Conservation (phyloP, 2,329 filamentous ascomycete genomes). For the Corinectria fuckeliana region DNA sequence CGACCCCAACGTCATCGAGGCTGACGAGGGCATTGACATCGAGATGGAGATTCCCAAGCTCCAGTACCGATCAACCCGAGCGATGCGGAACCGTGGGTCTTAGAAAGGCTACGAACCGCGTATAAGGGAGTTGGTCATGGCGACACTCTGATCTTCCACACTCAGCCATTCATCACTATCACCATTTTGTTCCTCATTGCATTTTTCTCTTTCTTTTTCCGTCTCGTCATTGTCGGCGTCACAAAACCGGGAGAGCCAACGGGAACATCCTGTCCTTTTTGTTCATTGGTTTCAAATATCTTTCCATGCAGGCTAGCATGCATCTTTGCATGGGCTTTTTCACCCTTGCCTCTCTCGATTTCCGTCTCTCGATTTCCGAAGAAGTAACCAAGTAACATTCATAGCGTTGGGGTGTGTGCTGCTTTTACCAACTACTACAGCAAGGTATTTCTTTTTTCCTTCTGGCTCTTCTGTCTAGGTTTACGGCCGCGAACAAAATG, state of each 20-base stretch:
- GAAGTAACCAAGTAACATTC: constrained; percentile 35
- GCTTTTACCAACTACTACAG: constrained; percentile 17
- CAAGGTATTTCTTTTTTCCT: constrained; percentile 21
- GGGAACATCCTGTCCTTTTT: constrained; percentile 8
- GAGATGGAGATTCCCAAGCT: constrained; percentile 48
- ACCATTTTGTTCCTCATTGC: constrained; percentile 9
- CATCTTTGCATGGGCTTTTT: constrained; percentile 15
- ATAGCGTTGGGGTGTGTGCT: constrained; percentile 38
- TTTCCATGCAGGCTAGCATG: constrained; percentile 30
- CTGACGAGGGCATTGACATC: constrained; percentile 52
- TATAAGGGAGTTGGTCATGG: constrained; percentile 29
- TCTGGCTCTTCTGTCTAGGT: constrained; percentile 25
- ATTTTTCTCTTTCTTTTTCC: constrained; percentile 21
- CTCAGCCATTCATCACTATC: background rate
- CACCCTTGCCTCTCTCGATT: constrained; percentile 19
- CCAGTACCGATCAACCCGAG: constrained; percentile 51
- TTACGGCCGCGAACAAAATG: constrained; percentile 34
- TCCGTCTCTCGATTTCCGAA: constrained; percentile 24
- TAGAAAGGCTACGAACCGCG: constrained; percentile 33
- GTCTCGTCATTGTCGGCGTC: constrained; percentile 29
- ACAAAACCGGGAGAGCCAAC: constrained; percentile 21
- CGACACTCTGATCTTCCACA: constrained; percentile 13
- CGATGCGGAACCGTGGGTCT: constrained; percentile 43
- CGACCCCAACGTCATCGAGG: constrained; percentile 44
- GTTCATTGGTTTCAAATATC: constrained; percentile 18